phyloP scores from a whole-genome alignment of 106 monocot species.

The Cymbidium sinense region DNA sequence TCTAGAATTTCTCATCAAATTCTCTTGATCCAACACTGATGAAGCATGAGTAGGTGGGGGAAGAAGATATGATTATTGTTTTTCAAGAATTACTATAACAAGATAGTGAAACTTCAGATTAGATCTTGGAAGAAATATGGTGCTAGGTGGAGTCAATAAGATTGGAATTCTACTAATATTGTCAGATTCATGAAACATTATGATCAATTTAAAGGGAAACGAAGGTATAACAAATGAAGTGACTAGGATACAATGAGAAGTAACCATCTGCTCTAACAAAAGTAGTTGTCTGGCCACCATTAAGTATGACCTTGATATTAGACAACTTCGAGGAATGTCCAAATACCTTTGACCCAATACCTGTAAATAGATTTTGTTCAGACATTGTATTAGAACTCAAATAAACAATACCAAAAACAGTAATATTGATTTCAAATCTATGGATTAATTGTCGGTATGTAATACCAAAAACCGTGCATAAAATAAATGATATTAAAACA shows the following conservation, averaged over 20 bases:
- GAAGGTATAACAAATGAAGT: background rate
- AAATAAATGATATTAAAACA: background rate
- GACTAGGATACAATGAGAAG: slow-evolving; percentile 95
- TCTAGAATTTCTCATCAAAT: background rate
- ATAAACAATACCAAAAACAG: background rate
- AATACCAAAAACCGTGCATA: background rate
- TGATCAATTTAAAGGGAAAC: background rate
- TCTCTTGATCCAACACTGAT: background rate
- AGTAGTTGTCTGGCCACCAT: slow-evolving; percentile 77
- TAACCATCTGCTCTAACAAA: slow-evolving; percentile 81
- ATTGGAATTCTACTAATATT: background rate
- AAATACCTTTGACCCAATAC: slow-evolving; percentile 42
- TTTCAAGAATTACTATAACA: background rate
- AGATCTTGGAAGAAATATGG: background rate
- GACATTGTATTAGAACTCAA: slow-evolving; percentile 1
- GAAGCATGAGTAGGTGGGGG: background rate
- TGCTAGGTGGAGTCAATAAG: background rate
- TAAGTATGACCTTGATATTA: slow-evolving; percentile 78
- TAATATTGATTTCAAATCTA: background rate
- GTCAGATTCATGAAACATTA: background rate
- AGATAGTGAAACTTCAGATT: background rate
- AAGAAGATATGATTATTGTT: background rate
- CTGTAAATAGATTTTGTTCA: slow-evolving; percentile 13
- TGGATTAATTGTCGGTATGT: background rate
- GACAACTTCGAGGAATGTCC: slow-evolving; percentile 56